Conservation (phyloP, 2,329 filamentous ascomycete species). For the Monosporascus sp. region DNA sequence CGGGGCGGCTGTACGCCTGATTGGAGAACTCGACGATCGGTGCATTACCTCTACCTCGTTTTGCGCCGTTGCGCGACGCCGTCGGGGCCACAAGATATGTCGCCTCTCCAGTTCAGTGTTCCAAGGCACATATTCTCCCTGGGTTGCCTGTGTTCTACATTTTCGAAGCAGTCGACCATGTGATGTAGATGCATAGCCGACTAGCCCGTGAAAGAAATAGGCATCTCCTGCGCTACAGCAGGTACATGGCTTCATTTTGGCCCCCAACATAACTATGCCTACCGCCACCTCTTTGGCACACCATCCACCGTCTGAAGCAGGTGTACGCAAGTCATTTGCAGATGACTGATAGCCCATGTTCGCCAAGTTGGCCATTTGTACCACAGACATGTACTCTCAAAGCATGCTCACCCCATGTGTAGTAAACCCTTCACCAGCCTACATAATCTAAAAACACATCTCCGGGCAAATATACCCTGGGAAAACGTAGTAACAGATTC, state of each 20-base stretch:
- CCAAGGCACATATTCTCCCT: no score
- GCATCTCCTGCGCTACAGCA: no score
- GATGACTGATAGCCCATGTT: background rate
- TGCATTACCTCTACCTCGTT: background rate
- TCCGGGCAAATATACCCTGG: slow-evolving; percentile 23
- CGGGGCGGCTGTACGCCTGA: background rate
- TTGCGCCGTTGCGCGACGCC: background rate
- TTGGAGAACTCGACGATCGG: background rate
- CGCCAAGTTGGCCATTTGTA: slow-evolving; percentile 23
- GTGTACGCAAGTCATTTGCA: slow-evolving; percentile 1
- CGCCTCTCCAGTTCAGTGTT: background rate
- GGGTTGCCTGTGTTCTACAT: no score
- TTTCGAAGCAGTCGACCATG: no score
- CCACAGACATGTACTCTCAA: slow-evolving; percentile 20
- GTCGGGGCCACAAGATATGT: background rate
- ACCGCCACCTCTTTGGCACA: slow-evolving; percentile 11
- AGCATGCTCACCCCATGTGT: slow-evolving; percentile 22
- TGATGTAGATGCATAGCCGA: no score
- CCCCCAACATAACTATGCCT: no score
- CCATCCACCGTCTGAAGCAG: slow-evolving; percentile 26
- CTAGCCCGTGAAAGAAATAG: no score
- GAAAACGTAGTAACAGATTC: slow-evolving; percentile 16
- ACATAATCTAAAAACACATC: slow-evolving; percentile 17
- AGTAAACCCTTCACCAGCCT: slow-evolving; percentile 16
- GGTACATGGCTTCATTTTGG: no score